A percentile compares a stretch with the other conserved stretches of the same genome.
Conservation (phyloP, 2,329 filamentous ascomycete species). For the Colletotrichum lini region DNA sequence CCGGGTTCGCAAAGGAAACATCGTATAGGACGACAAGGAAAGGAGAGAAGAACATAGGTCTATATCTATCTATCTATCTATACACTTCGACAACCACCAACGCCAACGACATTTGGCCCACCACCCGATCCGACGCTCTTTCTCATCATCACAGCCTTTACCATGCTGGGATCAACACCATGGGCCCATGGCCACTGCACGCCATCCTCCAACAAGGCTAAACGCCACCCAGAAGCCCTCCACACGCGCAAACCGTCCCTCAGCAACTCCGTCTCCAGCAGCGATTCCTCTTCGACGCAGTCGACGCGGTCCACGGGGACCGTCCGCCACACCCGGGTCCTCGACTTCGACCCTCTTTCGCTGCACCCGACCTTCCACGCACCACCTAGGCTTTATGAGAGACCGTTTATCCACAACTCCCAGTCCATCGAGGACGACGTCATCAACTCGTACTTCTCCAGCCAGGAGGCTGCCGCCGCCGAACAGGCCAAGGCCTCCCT, state of each 20-base stretch:
- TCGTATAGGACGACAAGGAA: not conserved
- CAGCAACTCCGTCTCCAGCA: constrained; percentile 43
- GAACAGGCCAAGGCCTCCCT: constrained; percentile 21
- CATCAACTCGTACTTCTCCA: constrained; percentile 41
- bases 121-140: constrained; percentile 11
- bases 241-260: constrained; percentile 43
- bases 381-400: constrained; percentile 42
- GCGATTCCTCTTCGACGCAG: constrained; percentile 39
- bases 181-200: constrained; percentile 27
- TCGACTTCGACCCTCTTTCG: constrained; percentile 43
- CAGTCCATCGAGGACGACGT: constrained; percentile 37
- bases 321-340: constrained; percentile 30
- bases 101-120: constrained; percentile 13
- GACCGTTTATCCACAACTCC: constrained; percentile 41
- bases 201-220: constrained; percentile 19
- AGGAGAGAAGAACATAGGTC: not conserved
- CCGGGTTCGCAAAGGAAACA: constrained; percentile 3
- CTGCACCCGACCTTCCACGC: constrained; percentile 43
- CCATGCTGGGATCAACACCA: constrained; percentile 28
- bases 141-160: constrained; percentile 3
- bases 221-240: constrained; percentile 33
- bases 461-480: constrained; percentile 22
- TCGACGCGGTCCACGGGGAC: constrained; percentile 39
- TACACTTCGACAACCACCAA: constrained; percentile 1
- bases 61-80: not conserved